Base-by-base conservation (phyloP, 2,329 filamentous ascomycete species). In the Aureobasidium sp. region DNA sequence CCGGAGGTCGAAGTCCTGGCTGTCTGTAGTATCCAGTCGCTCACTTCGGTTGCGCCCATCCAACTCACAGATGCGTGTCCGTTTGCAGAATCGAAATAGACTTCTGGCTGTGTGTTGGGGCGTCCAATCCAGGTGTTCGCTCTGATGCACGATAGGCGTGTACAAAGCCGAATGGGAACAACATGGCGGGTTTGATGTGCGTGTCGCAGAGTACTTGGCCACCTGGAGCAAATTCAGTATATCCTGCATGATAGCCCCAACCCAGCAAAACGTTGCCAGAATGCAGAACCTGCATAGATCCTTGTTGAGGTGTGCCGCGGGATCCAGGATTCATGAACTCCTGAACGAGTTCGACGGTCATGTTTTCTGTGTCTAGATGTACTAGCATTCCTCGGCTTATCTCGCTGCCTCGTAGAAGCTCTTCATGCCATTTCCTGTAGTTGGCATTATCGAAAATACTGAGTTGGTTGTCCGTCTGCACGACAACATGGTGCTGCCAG, bases 181-280 rank as follows among this genome's bases (percentile, higher is more conserved):
- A 49, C 76, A 74, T 63, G 4, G 44, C 15, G 3, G 64, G 58
- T 54, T 56, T 75, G 68, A 82, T 75, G 65, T 80, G 79, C 1
- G 74, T 74, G 61, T 84, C 79, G 70, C 82, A 84, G 15, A 85
- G 70, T 9, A 79, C 67, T 8, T 75, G 69, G 3, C 81, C 82
- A 22, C 78, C 73, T 0, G 71, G 62, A 0, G 73, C 71, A 66
- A 79, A 67, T 57, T 78, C 76, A 1, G 75, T 75, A 6, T 71
- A 70, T 14, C 73, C 70, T 1, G 68, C 68, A n/a, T 70, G 67
- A 62, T 74, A 68, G 3, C 83, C 82, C 78, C 81, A 85, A 61
- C 81, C 81, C n/a, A 85, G 75, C 11, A 85, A 67, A 4, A 79
- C 77, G 62, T 84, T 80, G 39, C 78, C 78, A 78, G 75, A 14